Evolutionary conservation across 257 asterid species (phyloP), one percentile per base, ranked within the genome.

Genomic region (Lycium ferocissimum): DNA sequence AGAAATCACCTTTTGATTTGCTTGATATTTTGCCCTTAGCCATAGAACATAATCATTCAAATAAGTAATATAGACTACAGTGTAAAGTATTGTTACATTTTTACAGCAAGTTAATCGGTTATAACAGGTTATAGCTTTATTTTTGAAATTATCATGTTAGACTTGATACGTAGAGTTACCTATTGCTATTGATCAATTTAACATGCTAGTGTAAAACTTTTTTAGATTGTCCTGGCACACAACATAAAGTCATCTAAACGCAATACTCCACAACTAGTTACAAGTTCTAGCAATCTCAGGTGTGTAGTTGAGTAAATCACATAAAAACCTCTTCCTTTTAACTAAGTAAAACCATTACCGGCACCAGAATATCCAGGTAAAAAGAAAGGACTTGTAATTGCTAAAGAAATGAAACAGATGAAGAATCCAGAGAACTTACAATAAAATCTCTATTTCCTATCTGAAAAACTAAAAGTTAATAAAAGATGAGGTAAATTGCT

Each of bases 401-500:
- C n/a, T 33, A 17, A 63, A 11, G 6, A 53, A 73, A 11, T 35
- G 13, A 35, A 38, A 15, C 45, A 49, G n/a, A 38, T 22, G 2
- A 43, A 81, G 22, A 84, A 15, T 37, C 63, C 82, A 53, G 37
- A 79, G 61, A 67, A 38, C 40, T 45, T 22, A 51, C 67, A 82
- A 3, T 58, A 14, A 40, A 84, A 58, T 65, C 72, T 70, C 83
- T 75, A 9, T 81, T 75, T 47, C 83, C 85, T 84, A 67, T 75
- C n/a, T 61, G 45, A 54, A 86, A 70, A 81, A 57, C 81, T 84
- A 86, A 38, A 26, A 84, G 79, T 65, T 84, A 56, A 84, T 67
- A 83, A 43, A 86, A 20, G 80, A 49, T 3, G 17, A 57, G 84
- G 78, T 58, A 49, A 40, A 59, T 26, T 45, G 20, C 84, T 84